phyloP scores from a whole-genome alignment of 2,329 filamentous ascomycete genomes.

The Ophiocordyceps camponoti-saundersi region DNA sequence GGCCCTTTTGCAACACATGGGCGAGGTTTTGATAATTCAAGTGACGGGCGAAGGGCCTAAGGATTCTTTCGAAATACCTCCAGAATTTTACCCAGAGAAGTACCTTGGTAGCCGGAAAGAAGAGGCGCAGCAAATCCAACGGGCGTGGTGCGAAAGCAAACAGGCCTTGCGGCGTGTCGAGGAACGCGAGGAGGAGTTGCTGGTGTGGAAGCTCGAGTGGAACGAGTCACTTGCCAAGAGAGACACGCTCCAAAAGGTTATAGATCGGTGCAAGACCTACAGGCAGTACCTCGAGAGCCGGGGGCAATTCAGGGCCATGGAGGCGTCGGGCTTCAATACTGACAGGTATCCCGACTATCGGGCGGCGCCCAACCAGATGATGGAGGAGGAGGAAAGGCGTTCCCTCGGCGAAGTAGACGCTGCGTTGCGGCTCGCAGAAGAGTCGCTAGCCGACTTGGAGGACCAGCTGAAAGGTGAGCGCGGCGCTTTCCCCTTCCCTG shows the following conservation, averaged over 20 bases:
- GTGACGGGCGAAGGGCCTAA: constrained; percentile 23
- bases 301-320: constrained; percentile 18
- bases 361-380: constrained; percentile 18
- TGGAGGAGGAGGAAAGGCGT: constrained; percentile 13
- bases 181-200: constrained; percentile 9
- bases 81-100: constrained; percentile 34
- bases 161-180: constrained; percentile 8
- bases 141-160: constrained; percentile 16
- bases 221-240: constrained; percentile 11
- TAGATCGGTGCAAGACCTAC: constrained; percentile 15
- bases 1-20: constrained; percentile 25
- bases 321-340: constrained; percentile 19
- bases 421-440: constrained; percentile 15
- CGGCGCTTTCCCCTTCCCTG: neutral
- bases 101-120: constrained; percentile 28
- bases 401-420: constrained; percentile 12
- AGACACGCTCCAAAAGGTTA: constrained; percentile 12
- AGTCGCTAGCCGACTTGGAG: constrained; percentile 17
- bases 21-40: constrained; percentile 32
- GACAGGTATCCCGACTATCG: constrained; percentile 20
- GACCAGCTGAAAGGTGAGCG: constrained; percentile 17
- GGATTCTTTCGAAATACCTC: constrained; percentile 31
- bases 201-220: constrained; percentile 12
- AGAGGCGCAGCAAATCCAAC: constrained; percentile 27
- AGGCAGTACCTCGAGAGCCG: constrained; percentile 17